Evolutionary conservation across 768 basidiomycete species (phyloP).

Genomic region (Rhodocollybia butyracea): DNA sequence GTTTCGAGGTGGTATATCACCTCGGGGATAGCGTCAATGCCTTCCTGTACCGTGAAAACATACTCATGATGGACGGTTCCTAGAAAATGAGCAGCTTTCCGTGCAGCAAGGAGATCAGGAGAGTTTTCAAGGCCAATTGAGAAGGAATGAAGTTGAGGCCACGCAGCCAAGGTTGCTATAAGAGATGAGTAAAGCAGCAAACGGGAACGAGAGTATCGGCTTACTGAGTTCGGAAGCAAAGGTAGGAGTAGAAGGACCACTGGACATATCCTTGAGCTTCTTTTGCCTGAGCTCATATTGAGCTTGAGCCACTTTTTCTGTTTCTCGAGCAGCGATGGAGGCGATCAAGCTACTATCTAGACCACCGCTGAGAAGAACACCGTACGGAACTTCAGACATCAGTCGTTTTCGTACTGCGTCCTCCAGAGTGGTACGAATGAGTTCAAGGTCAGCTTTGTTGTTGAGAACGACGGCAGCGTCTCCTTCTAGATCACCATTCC

Average conservation of each 20-base stretch:
- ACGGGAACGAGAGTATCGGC: constrained; percentile 7
- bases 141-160: constrained; percentile 98
- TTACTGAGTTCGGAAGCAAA: constrained; percentile 54
- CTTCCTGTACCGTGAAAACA: constrained; percentile 97
- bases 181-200: background rate
- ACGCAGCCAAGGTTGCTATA: constrained; percentile 71
- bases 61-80: constrained; percentile 98
- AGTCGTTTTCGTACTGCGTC: constrained; percentile 90
- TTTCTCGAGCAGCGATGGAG: constrained; percentile 90
- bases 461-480: constrained; percentile 54
- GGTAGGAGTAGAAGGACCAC: constrained; percentile 56
- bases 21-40: constrained; percentile 93
- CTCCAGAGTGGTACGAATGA: constrained; percentile 81
- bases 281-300: constrained; percentile 71
- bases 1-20: constrained; percentile 99
- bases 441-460: constrained; percentile 57
- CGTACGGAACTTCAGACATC: constrained; percentile 98
- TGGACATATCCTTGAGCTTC: constrained; percentile 48
- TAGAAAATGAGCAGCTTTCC: constrained; percentile 88
- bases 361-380: constrained; percentile 93
- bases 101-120: constrained; percentile 91
- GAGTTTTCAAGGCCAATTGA: constrained; percentile 94
- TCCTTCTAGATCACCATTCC: constrained; percentile 73
- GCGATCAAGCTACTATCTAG: constrained; percentile 96
- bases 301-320: constrained; percentile 82